Evolutionary conservation across 192 early-diverging fungal species (phyloP).

Genomic region (Piromyces finnis): DNA sequence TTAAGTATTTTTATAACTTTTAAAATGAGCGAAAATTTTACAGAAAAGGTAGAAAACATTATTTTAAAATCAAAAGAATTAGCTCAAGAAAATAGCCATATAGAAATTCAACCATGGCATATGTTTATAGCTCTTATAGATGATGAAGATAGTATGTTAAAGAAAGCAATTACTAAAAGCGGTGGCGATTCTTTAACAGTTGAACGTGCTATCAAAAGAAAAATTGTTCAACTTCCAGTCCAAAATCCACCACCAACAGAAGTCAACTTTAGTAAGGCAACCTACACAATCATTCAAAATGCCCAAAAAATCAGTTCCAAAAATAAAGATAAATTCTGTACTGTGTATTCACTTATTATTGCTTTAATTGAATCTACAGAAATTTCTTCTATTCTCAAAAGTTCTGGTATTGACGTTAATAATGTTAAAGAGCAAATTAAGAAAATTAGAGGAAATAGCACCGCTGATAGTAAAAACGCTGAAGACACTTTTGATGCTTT

Average conservation of each 20-base stretch:
- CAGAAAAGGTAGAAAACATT: neutral
- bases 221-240: slow-evolving; percentile 56
- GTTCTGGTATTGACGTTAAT: neutral
- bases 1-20: too few relatives aligned
- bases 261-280: slow-evolving; percentile 37
- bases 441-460: slow-evolving; percentile 58
- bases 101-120: slow-evolving; percentile 65
- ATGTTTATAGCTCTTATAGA: slow-evolving; percentile 63
- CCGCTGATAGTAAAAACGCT: slow-evolving; percentile 69
- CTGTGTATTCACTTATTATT: neutral
- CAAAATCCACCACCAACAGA: slow-evolving; percentile 74
- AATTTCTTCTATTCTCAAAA: neutral
- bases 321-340: neutral
- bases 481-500: slow-evolving; percentile 84
- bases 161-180: slow-evolving; percentile 58
- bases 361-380: neutral
- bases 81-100: slow-evolving; percentile 58
- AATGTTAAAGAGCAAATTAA: neutral
- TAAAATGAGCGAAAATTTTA: neutral
- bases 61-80: slow-evolving; percentile 7
- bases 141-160: slow-evolving; percentile 62
- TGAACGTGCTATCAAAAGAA: slow-evolving; percentile 63
- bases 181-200: slow-evolving; percentile 58
- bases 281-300: slow-evolving; percentile 21
- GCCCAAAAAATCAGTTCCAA: neutral